A percentile compares a stretch with the other conserved stretches of the same genome.
Conservation (phyloP, 2,329 filamentous ascomycete genomes). For the Venturia aucupariae region DNA sequence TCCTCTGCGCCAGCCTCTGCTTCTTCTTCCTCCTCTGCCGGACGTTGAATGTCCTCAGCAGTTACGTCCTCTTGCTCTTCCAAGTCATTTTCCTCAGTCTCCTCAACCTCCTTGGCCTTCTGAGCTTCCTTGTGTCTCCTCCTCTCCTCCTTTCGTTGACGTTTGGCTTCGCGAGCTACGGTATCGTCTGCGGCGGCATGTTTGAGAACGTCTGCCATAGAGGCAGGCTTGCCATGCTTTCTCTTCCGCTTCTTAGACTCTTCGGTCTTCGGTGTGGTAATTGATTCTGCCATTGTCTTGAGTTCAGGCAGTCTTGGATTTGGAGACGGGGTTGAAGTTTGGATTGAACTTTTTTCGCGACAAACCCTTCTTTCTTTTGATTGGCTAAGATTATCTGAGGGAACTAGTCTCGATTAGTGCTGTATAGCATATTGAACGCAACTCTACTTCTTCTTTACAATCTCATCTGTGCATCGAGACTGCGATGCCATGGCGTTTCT, state of each 20-base stretch:
- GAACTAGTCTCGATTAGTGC: background rate
- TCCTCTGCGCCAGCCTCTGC: conserved; percentile 20
- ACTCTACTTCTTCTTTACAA: background rate
- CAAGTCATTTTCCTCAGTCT: conserved; percentile 19
- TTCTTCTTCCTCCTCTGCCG: conserved; percentile 32
- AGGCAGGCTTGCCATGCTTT: conserved; percentile 30
- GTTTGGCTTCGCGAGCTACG: conserved; percentile 29
- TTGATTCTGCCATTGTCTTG: background rate
- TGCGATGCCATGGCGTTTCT: background rate
- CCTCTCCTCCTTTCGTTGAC: conserved; percentile 17
- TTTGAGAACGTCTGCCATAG: conserved; percentile 23
- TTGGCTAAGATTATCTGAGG: background rate
- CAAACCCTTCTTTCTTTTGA: background rate
- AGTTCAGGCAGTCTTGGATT: background rate
- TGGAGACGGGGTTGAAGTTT: background rate
- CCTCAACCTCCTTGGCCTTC: conserved; percentile 17
- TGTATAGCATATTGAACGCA: background rate
- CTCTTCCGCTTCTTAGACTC: conserved; percentile 40
- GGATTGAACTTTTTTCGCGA: background rate
- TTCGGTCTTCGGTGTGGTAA: background rate
- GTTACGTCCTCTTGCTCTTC: conserved; percentile 24
- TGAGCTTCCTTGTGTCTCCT: conserved; percentile 21
- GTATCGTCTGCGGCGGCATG: conserved; percentile 18
- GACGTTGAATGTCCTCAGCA: conserved; percentile 27
- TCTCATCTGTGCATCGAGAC: background rate